phyloP scores from a whole-genome alignment of 768 basidiomycete species.

The Xerocomellus chrysenteron region DNA sequence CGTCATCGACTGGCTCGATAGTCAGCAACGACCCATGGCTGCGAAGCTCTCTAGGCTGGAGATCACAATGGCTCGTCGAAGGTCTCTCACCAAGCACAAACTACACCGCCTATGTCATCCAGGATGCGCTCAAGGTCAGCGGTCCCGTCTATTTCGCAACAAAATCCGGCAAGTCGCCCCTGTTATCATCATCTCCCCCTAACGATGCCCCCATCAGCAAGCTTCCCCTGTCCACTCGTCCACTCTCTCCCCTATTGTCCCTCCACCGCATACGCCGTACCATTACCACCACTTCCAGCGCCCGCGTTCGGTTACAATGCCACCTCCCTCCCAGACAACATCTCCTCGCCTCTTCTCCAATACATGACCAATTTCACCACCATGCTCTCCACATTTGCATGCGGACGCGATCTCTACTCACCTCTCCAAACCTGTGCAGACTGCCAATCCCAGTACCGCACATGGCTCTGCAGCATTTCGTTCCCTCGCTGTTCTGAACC shows the following conservation, averaged over 20 bases:
- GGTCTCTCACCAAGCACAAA: conserved; percentile 66
- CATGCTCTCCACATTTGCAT: conserved; percentile 69
- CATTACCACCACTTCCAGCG: conserved; percentile 52
- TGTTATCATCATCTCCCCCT: neutral
- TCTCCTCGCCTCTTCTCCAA: conserved; percentile 53
- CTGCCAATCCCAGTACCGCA: conserved; percentile 70
- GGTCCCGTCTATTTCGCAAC: conserved; percentile 73
- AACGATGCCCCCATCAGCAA: conserved; percentile 32
- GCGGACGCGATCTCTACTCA: conserved; percentile 79
- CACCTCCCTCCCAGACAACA: conserved; percentile 45
- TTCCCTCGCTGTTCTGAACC: conserved; percentile 74
- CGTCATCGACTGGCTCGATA: conserved; percentile 38
- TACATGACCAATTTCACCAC: conserved; percentile 74
- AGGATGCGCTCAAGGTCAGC: conserved; percentile 54
- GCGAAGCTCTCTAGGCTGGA: conserved; percentile 56
- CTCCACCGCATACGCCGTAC: conserved; percentile 63
- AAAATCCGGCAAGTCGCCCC: conserved; percentile 57
- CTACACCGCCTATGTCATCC: conserved; percentile 71
- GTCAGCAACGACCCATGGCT: conserved; percentile 55
- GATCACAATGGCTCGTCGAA: conserved; percentile 65
- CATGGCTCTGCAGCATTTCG: conserved; percentile 73
- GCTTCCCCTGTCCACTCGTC: conserved; percentile 69
- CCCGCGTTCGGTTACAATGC: conserved; percentile 46
- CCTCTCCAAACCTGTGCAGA: conserved; percentile 74
- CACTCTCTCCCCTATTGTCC: conserved; percentile 78